A percentile compares a stretch with the other conserved stretches of the same genome.
phyloP scores from a whole-genome alignment of 441 rosid genomes.

The Sinapis alba region DNA sequence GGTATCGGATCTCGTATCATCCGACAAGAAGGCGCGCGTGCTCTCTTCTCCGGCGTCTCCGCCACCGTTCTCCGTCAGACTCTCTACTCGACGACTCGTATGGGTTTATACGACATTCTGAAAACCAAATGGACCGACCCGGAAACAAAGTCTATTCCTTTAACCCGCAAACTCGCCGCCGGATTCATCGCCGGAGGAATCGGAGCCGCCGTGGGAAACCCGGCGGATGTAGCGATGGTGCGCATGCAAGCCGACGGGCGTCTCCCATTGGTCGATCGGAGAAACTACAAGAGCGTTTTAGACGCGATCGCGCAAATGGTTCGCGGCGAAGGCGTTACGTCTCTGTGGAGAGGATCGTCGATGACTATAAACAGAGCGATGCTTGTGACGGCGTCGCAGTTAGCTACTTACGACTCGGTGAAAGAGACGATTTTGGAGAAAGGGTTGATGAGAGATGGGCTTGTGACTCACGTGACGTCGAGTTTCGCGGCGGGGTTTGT shows the following conservation, averaged over 20 bases:
- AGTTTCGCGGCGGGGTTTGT: conserved; percentile 84
- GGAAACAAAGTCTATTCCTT: conserved; percentile 49
- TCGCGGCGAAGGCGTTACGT: conserved; percentile 64
- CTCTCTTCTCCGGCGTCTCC: conserved; percentile 74
- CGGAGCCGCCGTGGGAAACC: conserved; percentile 82
- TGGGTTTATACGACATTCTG: conserved; percentile 76
- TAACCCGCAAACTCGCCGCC: no score
- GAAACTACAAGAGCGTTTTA: conserved; percentile 70
- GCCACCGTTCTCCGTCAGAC: conserved; percentile 84
- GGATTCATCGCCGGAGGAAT: no score
- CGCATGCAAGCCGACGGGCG: conserved; percentile 91
- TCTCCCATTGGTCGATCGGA: conserved; percentile 58
- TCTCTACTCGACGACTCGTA: conserved; percentile 79
- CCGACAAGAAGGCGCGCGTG: conserved; percentile 51
- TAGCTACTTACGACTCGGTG: conserved; percentile 80
- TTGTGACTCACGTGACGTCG: conserved; percentile 76
- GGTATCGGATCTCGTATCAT: conserved; percentile 49
- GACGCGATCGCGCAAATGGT: conserved; percentile 70
- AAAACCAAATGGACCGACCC: conserved; percentile 67
- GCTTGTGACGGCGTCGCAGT: conserved; percentile 82
- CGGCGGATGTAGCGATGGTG: conserved; percentile 91
- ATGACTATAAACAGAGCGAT: conserved; percentile 88
- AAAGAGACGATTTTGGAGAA: conserved; percentile 66
- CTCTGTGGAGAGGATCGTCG: conserved; percentile 80
- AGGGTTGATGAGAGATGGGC: conserved; percentile 61